Evolutionary conservation across 345 rosid species (phyloP).

Genomic region (Eucalyptus brandiana): DNA sequence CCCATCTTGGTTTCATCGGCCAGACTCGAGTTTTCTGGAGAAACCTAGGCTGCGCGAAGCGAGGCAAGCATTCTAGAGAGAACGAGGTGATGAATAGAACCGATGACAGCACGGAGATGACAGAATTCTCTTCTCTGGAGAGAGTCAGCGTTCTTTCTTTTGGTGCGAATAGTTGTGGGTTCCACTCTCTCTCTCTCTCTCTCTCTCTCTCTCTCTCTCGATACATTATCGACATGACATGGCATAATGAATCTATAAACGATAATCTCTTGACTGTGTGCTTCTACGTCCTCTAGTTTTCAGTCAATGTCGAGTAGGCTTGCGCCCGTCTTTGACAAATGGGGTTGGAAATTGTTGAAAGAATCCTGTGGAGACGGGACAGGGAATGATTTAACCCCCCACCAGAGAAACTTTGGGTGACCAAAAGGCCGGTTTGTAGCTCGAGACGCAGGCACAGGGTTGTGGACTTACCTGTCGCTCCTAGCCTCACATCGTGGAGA

Average conservation of each 20-base stretch:
- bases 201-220: not conserved
- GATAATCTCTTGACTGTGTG: not conserved
- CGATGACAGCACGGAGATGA: not conserved
- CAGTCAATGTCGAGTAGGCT: not conserved
- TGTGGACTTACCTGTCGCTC: not conserved
- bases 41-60: not conserved
- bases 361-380: not conserved
- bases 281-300: not conserved
- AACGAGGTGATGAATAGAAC: not conserved
- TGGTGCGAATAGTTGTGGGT: not conserved
- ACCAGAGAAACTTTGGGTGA: not conserved
- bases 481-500: not conserved
- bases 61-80: not conserved
- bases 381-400: not conserved
- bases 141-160: not conserved
- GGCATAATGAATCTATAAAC: not conserved
- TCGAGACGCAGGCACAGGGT: not conserved
- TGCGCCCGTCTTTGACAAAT: not conserved
- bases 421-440: not conserved
- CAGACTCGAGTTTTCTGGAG: not conserved
- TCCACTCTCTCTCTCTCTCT: not conserved
- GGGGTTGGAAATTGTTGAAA: not conserved
- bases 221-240: not conserved
- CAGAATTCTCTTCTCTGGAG: not conserved
- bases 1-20: not conserved